A percentile compares a stretch with the other conserved stretches of the same genome.
phyloP scores from a whole-genome alignment of 2,329 filamentous ascomycete species.

The Arthrobotrys iridis region DNA sequence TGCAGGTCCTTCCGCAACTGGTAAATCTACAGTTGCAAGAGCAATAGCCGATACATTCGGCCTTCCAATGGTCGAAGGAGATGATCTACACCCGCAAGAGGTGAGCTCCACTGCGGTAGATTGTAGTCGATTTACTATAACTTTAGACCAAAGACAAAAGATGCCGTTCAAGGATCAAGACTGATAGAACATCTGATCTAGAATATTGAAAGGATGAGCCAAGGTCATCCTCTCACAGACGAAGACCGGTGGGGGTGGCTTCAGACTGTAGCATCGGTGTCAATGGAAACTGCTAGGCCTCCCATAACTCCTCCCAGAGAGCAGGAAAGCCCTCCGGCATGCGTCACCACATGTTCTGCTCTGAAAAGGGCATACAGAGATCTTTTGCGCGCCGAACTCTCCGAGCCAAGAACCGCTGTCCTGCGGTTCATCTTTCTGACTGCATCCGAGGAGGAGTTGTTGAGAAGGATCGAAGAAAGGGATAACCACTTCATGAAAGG shows the following conservation, averaged over 20 bases:
- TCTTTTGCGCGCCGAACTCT: slow-evolving; percentile 35
- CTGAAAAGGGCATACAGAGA: slow-evolving; percentile 69
- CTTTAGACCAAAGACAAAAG: background rate
- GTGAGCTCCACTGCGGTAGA: slow-evolving; percentile 4
- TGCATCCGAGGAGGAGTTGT: slow-evolving; percentile 39
- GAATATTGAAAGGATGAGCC: slow-evolving; percentile 91
- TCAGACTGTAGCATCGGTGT: slow-evolving; percentile 74
- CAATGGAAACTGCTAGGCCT: slow-evolving; percentile 18
- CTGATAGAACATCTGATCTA: background rate
- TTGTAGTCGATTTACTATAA: background rate
- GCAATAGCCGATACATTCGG: slow-evolving; percentile 38
- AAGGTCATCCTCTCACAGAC: slow-evolving; percentile 85
- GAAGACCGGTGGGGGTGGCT: slow-evolving; percentile 98
- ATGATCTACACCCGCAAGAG: slow-evolving; percentile 46
- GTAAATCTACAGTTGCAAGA: slow-evolving; percentile 48
- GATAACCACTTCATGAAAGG: slow-evolving; percentile 51
- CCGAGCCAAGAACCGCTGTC: slow-evolving; percentile 18
- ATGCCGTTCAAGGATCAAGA: background rate
- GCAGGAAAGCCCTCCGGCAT: slow-evolving; percentile 71
- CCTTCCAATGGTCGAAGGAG: slow-evolving; percentile 53
- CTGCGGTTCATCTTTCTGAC: slow-evolving; percentile 42
- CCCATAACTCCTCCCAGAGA: slow-evolving; percentile 61
- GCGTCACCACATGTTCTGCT: slow-evolving; percentile 93
- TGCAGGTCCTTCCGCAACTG: slow-evolving; percentile 42
- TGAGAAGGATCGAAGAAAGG: slow-evolving; percentile 37